Evolutionary conservation across 2,329 filamentous ascomycete species (phyloP).

Genomic region (Xylariales sp.): DNA sequence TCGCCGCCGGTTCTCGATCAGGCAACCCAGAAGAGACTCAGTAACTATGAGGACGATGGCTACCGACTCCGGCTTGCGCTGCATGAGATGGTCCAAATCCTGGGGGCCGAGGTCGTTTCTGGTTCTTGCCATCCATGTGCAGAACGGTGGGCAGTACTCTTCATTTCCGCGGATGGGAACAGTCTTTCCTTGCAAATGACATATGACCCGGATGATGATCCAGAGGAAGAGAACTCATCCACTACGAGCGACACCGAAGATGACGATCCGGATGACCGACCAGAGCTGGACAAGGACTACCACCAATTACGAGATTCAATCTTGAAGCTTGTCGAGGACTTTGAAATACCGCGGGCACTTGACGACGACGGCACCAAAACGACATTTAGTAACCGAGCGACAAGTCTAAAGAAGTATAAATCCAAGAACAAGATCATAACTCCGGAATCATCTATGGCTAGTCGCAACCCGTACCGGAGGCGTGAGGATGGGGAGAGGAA

Average conservation of each 20-base stretch:
- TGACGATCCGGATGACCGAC: slow-evolving; percentile 54
- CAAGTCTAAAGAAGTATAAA: slow-evolving; percentile 53
- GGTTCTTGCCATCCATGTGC: slow-evolving; percentile 73
- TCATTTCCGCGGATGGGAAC: slow-evolving; percentile 69
- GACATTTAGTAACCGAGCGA: slow-evolving; percentile 68
- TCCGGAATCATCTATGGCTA: slow-evolving; percentile 45
- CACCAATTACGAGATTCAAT: slow-evolving; percentile 78
- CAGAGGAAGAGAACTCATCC: slow-evolving; percentile 58
- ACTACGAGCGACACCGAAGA: slow-evolving; percentile 58
- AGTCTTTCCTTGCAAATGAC: slow-evolving; percentile 66
- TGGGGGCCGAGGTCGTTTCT: slow-evolving; percentile 60
- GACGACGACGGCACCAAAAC: slow-evolving; percentile 55
- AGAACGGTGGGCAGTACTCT: slow-evolving; percentile 78
- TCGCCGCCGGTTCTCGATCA: slow-evolving; percentile 47
- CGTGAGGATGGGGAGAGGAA: slow-evolving; percentile 21
- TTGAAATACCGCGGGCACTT: slow-evolving; percentile 67
- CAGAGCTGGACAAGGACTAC: slow-evolving; percentile 72
- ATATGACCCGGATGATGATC: slow-evolving; percentile 63
- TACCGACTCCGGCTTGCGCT: slow-evolving; percentile 62
- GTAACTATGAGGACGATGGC: slow-evolving; percentile 59
- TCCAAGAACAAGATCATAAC: slow-evolving; percentile 56
- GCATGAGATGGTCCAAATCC: slow-evolving; percentile 63
- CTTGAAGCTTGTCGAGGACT: slow-evolving; percentile 74
- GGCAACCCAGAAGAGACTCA: slow-evolving; percentile 37
- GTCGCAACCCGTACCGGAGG: slow-evolving; percentile 54